Evolutionary conservation across 1,284 basidiomycete genomes (phyloP).

Genomic region (Fomitopsis schrenkii): DNA sequence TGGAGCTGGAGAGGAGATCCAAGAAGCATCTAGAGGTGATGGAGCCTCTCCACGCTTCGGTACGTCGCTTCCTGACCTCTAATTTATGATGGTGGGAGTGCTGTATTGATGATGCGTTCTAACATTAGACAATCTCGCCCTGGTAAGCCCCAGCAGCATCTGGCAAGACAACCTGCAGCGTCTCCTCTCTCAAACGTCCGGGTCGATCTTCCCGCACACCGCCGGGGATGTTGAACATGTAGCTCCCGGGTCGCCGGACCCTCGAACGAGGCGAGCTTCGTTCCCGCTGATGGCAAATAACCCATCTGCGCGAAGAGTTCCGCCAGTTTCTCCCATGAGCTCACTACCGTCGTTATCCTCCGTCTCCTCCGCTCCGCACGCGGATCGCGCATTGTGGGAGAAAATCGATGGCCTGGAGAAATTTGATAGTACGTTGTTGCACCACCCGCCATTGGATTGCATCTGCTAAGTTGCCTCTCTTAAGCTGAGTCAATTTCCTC

Average conservation of each 20-base stretch:
- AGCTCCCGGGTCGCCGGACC: neutral
- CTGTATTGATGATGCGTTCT: neutral
- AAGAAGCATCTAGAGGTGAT: slow-evolving; percentile 8
- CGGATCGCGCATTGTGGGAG: slow-evolving; percentile 5
- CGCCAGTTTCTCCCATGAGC: slow-evolving; percentile 1
- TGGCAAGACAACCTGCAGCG: slow-evolving; percentile 22
- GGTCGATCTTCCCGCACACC: slow-evolving; percentile 1
- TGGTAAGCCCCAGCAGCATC: slow-evolving; percentile 21
- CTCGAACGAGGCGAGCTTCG: slow-evolving; percentile 6
- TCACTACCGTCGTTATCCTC: neutral
- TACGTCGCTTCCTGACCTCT: neutral
- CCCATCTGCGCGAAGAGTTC: slow-evolving; percentile 4
- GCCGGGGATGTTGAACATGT: neutral
- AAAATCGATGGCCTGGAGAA: slow-evolving; percentile 6
- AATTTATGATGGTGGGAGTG: neutral
- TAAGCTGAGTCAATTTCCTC: slow-evolving; percentile 1
- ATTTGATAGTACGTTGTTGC: slow-evolving; percentile 8
- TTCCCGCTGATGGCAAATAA: slow-evolving; percentile 9
- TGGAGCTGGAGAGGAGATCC: slow-evolving; percentile 16
- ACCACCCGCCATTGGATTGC: neutral
- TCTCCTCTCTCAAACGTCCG: slow-evolving; percentile 7
- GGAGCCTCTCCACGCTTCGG: slow-evolving; percentile 9
- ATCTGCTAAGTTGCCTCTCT: neutral
- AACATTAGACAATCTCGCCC: slow-evolving; percentile 16
- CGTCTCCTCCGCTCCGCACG: neutral